These are phyloP conservation scores for Guadua angustifolia DNA, from an alignment of 176 grass and related monocot genomes.

Conservation along the genomic window DNA sequence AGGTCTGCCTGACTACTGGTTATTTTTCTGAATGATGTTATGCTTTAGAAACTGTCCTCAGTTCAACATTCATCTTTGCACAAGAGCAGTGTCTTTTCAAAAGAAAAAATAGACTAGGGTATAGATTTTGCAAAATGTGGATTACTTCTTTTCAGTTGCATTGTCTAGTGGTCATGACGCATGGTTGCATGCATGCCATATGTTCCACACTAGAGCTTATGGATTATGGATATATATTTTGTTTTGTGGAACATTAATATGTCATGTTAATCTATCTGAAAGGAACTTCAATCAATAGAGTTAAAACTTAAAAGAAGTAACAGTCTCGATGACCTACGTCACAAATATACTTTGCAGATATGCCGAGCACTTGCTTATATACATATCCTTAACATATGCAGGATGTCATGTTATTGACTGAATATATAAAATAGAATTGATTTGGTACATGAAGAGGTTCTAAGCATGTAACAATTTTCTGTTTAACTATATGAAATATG, in stretches of 20 bases:
- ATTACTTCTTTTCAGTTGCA: background rate
- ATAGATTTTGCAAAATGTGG: background rate
- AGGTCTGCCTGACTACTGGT: conserved; percentile 53
- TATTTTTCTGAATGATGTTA: conserved; percentile 1
- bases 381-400: conserved; percentile 22
- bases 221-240: no score
- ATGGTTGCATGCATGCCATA: no score
- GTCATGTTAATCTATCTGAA: conserved; percentile 23
- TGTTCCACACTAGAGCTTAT: no score
- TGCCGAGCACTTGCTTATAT: conserved; percentile 96
- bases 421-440: background rate
- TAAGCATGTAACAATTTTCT: background rate
- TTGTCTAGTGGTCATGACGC: no score
- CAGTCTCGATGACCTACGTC: background rate
- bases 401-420: background rate
- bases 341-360: conserved; percentile 67
- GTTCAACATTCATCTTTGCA: background rate
- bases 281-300: background rate
- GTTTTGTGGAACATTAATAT: background rate
- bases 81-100: background rate
- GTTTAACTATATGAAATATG: conserved; percentile 3
- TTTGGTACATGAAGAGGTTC: conserved; percentile 16
- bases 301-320: background rate
- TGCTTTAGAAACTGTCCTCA: background rate
- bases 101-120: background rate